phyloP scores from a whole-genome alignment of 2,329 filamentous ascomycete genomes.

The Aspergillus pseudotamarii region DNA sequence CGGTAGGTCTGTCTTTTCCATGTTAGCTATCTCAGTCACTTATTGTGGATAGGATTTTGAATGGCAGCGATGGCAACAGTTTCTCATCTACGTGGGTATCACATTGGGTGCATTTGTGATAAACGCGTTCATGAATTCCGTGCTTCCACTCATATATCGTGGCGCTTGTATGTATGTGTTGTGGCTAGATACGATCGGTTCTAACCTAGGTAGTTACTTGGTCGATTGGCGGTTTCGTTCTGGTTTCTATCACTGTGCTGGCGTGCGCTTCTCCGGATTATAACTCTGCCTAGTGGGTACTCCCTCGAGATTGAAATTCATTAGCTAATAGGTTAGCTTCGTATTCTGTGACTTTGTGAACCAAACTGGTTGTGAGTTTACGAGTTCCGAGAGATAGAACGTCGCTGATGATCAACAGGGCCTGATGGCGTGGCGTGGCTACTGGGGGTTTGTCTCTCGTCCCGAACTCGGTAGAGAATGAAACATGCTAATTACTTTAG shows the following conservation, averaged over 20 bases:
- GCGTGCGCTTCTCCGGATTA: constrained; percentile 67
- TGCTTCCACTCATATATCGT: constrained; percentile 68
- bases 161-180: constrained; percentile 51
- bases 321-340: constrained; percentile 26
- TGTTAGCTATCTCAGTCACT: neutral
- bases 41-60: constrained; percentile 47
- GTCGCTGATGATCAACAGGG: constrained; percentile 37
- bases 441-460: constrained; percentile 35
- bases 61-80: constrained; percentile 67
- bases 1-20: constrained; percentile 29
- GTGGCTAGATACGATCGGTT: neutral
- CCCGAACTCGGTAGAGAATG: too few relatives aligned
- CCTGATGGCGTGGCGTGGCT: constrained; percentile 62
- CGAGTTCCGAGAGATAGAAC: neutral
- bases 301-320: neutral
- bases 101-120: constrained; percentile 62
- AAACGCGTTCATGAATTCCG: constrained; percentile 65
- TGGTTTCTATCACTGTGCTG: constrained; percentile 70
- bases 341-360: constrained; percentile 70
- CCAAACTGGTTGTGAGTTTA: constrained; percentile 57
- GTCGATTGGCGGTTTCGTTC: constrained; percentile 67
- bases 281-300: constrained; percentile 61
- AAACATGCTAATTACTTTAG: constrained; percentile 19
- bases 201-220: constrained; percentile 55
- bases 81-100: constrained; percentile 69